These are phyloP conservation scores for Salix exigua DNA, from an alignment of 345 rosid species.

Conservation along the genomic window DNA sequence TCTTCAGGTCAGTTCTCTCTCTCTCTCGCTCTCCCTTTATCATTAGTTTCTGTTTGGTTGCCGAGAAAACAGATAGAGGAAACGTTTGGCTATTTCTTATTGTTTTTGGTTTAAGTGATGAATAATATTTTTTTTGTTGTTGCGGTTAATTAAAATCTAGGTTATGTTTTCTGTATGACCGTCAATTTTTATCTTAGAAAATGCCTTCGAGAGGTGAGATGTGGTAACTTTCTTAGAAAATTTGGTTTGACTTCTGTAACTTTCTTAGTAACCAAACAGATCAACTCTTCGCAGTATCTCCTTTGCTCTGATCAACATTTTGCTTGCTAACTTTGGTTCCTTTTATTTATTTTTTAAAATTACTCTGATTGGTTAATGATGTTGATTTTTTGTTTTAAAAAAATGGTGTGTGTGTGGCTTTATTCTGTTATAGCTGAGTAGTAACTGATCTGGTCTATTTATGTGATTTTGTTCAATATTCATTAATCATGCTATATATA, in stretches of 20 bases:
- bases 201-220: background rate
- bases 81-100: background rate
- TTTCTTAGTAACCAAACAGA: conserved; percentile 5
- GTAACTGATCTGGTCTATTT: background rate
- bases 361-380: background rate
- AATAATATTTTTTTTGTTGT: background rate
- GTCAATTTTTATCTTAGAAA: background rate
- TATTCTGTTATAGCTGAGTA: background rate
- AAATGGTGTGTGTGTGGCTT: background rate
- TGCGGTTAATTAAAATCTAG: no score
- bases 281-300: background rate
- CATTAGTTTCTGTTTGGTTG: background rate
- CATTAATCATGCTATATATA: background rate
- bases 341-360: background rate
- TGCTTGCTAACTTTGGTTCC: background rate
- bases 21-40: background rate
- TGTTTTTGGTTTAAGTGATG: background rate
- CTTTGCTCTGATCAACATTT: background rate
- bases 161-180: background rate
- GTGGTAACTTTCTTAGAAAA: background rate
- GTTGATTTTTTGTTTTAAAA: background rate
- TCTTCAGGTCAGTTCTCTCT: background rate
- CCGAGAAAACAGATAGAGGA: background rate
- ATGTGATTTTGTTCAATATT: background rate
- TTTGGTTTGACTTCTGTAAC: background rate